phyloP scores from a whole-genome alignment of 78 protist genomes.

The Dictyostelium brefeldianum region DNA sequence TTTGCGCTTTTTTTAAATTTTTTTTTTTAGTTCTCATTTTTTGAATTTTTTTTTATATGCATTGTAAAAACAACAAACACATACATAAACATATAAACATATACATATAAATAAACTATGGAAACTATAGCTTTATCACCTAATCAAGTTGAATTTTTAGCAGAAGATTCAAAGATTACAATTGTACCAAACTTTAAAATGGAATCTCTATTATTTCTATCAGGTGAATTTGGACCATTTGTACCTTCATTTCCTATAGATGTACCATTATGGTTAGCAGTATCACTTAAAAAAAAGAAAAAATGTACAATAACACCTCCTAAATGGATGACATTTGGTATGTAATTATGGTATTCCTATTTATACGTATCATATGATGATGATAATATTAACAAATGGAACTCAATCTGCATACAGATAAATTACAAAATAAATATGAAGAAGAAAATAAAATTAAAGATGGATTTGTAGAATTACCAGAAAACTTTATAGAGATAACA shows the following conservation, averaged over 20 bases:
- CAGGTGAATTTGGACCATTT: slow-evolving; percentile 66
- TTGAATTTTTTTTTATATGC: not conserved
- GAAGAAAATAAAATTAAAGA: slow-evolving; percentile 5
- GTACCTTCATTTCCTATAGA: slow-evolving; percentile 11
- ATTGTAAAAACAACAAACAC: not conserved
- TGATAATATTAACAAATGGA: no score
- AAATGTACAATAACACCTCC: slow-evolving; percentile 58
- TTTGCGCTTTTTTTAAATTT: not conserved
- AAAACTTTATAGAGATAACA: slow-evolving; percentile 56
- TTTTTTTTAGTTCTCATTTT: not conserved
- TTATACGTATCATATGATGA: not conserved
- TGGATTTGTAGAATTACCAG: slow-evolving; percentile 31
- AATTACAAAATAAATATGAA: slow-evolving; percentile 6
- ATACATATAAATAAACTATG: not conserved
- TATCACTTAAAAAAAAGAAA: slow-evolving; percentile 62
- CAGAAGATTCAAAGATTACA: slow-evolving; percentile 48
- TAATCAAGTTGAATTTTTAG: slow-evolving; percentile 57
- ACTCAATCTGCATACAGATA: slow-evolving; percentile 2
- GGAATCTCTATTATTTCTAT: slow-evolving; percentile 30
- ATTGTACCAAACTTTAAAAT: slow-evolving; percentile 64
- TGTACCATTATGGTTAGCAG: slow-evolving; percentile 65
- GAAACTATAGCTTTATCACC: slow-evolving; percentile 23
- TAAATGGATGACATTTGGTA: slow-evolving; percentile 33
- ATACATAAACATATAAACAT: not conserved
- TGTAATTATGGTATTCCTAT: no score